Conservation (phyloP, 176 grass and related monocot species). For the Hordeum vulgare region MorexV3_pseudomolecules_assembly NC_058521.1:496863456-496863955, state of each 20-base stretch:
- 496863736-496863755: not conserved
- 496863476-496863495: slow-evolving; percentile 69
- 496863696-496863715: slow-evolving; percentile 88
- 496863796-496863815: not conserved
- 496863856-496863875: not conserved
- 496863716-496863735: slow-evolving; percentile 52
- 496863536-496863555: slow-evolving; percentile 58
- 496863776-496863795: not conserved
- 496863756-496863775: not conserved
- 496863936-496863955: not conserved
- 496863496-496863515: slow-evolving; percentile 44
- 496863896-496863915: not conserved
- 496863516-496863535: slow-evolving; percentile 39
- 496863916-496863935: not conserved
- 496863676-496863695: slow-evolving; percentile 92
- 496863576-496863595: slow-evolving; percentile 36
- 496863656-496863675: slow-evolving; percentile 81
- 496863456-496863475: slow-evolving; percentile 33
- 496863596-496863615: slow-evolving; percentile 68
- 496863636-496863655: slow-evolving; percentile 68
- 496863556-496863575: slow-evolving; percentile 37
- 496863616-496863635: slow-evolving; percentile 57
- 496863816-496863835: not conserved
- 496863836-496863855: not conserved
- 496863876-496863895: not conserved